Percentiles rank a stretch among this genome's conserved stretches.
These are phyloP conservation scores for Fusarium redolens DNA, from an alignment of 2,329 filamentous ascomycete genomes.

Conservation along the genomic window DNA sequence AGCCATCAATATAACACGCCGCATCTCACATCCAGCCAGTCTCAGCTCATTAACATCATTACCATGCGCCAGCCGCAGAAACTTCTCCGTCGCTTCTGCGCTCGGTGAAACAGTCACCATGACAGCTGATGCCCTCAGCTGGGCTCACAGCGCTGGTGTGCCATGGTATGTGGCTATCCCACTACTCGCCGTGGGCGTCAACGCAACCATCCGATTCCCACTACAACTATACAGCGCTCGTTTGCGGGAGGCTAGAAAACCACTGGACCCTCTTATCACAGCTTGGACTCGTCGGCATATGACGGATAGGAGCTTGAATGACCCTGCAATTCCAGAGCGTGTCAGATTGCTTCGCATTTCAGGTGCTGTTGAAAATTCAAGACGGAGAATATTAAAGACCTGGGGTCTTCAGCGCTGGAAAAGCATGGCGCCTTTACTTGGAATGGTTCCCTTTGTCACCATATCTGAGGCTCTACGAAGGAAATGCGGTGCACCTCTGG, in stretches of 20 bases:
- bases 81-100: conserved; percentile 50
- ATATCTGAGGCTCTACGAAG: conserved; percentile 63
- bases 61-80: conserved; percentile 36
- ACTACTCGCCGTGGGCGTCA: conserved; percentile 60
- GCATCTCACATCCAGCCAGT: conserved; percentile 7
- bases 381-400: conserved; percentile 49
- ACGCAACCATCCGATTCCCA: conserved; percentile 59
- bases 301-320: background rate
- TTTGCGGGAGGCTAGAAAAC: conserved; percentile 46
- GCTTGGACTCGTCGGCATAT: conserved; percentile 49
- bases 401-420: conserved; percentile 63
- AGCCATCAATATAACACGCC: conserved; percentile 4
- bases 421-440: conserved; percentile 52
- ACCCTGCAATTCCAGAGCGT: conserved; percentile 27
- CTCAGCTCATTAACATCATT: conserved; percentile 1
- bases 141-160: conserved; percentile 57
- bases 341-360: conserved; percentile 41
- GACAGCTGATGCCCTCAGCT: conserved; percentile 57
- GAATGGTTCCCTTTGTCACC: conserved; percentile 61
- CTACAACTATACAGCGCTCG: conserved; percentile 55
- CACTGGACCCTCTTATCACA: conserved; percentile 47
- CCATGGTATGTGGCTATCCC: conserved; percentile 68
- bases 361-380: conserved; percentile 45
- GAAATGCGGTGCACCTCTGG: conserved; percentile 52
- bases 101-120: conserved; percentile 51